Evolutionary conservation across 768 basidiomycete species (phyloP).

Genomic region (Macrolepiota albuminosa): DNA sequence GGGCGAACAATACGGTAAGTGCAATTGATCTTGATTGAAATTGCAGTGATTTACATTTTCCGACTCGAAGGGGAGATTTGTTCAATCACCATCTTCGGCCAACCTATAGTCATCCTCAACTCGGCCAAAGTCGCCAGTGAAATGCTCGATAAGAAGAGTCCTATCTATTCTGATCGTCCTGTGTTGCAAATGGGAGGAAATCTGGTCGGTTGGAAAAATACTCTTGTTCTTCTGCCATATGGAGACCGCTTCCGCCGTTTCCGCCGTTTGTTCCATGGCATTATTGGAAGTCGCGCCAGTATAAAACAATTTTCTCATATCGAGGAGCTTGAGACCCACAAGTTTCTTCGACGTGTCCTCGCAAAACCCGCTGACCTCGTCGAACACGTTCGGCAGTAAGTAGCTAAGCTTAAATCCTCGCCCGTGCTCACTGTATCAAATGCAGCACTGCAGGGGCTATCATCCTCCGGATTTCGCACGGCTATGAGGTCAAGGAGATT

Average conservation of each 20-base stretch:
- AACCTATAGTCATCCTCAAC: slow-evolving; percentile 54
- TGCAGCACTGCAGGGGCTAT: slow-evolving; percentile 47
- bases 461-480: slow-evolving; percentile 48
- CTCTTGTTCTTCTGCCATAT: slow-evolving; percentile 51
- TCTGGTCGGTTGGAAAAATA: slow-evolving; percentile 54
- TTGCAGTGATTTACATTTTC: not conserved
- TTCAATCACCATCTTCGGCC: slow-evolving; percentile 56
- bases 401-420: not conserved
- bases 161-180: slow-evolving; percentile 67
- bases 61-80: slow-evolving; percentile 47
- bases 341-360: slow-evolving; percentile 43
- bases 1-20: slow-evolving; percentile 47
- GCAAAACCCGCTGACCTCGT: slow-evolving; percentile 42
- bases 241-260: slow-evolving; percentile 52
- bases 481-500: slow-evolving; percentile 46
- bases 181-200: slow-evolving; percentile 49
- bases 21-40: not conserved
- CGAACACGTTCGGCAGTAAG: slow-evolving; percentile 44
- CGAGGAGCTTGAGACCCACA: slow-evolving; percentile 42
- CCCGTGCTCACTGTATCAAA: not conserved
- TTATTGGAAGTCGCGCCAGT: slow-evolving; percentile 40
- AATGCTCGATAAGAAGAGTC: slow-evolving; percentile 63
- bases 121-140: slow-evolving; percentile 45
- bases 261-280: slow-evolving; percentile 46
- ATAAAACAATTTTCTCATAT: slow-evolving; percentile 39